Conservation (phyloP, 257 asterid genomes). For the Jasminum sambac region DNA sequence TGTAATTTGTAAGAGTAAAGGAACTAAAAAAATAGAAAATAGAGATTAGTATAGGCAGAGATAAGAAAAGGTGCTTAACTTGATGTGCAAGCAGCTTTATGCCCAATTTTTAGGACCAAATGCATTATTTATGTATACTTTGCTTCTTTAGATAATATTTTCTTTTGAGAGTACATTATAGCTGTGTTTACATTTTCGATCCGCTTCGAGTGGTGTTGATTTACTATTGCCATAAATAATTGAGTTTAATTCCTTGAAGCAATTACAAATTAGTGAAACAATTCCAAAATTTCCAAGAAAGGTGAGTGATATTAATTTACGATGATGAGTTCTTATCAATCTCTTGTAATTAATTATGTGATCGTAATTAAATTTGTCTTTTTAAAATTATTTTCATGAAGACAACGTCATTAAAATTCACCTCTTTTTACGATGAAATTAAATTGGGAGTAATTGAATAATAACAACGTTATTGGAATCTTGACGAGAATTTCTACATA, state of each 20-base stretch:
- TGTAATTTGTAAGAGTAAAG: slow-evolving; percentile 31
- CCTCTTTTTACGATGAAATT: too few relatives aligned
- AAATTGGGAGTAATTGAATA: too few relatives aligned
- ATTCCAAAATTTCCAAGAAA: neutral
- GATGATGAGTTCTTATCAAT: too few relatives aligned
- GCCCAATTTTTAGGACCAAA: slow-evolving; percentile 15
- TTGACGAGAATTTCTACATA: too few relatives aligned
- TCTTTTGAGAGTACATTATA: slow-evolving; percentile 32
- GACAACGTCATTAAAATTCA: too few relatives aligned
- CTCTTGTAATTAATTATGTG: too few relatives aligned
- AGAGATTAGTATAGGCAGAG: slow-evolving; percentile 1
- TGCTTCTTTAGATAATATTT: slow-evolving; percentile 32
- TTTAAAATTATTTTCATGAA: too few relatives aligned
- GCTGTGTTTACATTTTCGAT: slow-evolving; percentile 5
- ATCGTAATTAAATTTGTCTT: too few relatives aligned
- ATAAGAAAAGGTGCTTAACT: slow-evolving; percentile 47
- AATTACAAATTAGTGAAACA: neutral
- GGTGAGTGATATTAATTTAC: too few relatives aligned
- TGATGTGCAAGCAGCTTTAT: slow-evolving; percentile 58
- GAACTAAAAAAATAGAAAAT: slow-evolving; percentile 22
- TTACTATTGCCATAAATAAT: neutral
- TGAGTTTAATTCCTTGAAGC: neutral
- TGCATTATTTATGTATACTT: slow-evolving; percentile 16
- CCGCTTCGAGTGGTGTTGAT: too few relatives aligned
- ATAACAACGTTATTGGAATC: too few relatives aligned